Percentiles rank a stretch among this genome's conserved stretches.
phyloP scores from a whole-genome alignment of 148 eudicot genomes.

The Rhododendron ovatum region DNA sequence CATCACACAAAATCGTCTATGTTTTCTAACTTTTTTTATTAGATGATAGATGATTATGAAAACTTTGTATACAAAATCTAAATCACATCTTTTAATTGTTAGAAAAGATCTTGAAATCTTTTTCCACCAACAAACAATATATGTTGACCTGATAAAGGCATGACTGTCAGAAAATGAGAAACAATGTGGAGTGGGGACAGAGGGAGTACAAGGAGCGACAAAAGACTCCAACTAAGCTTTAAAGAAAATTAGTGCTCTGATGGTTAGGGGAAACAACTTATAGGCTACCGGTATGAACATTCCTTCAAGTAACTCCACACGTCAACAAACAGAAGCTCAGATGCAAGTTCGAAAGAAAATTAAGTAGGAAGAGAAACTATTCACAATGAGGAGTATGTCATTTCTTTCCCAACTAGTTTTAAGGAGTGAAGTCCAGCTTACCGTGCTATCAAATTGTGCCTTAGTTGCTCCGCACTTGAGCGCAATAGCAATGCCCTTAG shows the following conservation, averaged over 20 bases:
- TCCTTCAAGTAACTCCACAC: neutral
- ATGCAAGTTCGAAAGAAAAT: neutral
- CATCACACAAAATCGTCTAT: neutral
- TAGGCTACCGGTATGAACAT: neutral
- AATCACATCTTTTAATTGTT: neutral
- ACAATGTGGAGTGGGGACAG: neutral
- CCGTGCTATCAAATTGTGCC: conserved; percentile 93
- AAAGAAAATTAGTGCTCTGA: neutral
- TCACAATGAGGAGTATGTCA: neutral
- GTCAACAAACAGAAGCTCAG: neutral
- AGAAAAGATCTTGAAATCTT: neutral
- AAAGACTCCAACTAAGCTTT: neutral
- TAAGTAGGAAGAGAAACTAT: neutral
- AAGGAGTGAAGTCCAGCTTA: conserved; percentile 28
- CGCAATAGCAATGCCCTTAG: conserved; percentile 95
- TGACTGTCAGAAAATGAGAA: too few relatives aligned
- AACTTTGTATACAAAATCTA: neutral
- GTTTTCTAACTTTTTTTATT: neutral
- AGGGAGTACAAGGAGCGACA: neutral
- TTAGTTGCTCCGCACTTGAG: conserved; percentile 97
- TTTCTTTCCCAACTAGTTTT: neutral
- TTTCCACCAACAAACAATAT: neutral
- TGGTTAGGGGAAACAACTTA: neutral
- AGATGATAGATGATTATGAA: neutral
- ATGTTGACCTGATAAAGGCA: neutral